Conservation (phyloP, 2,329 filamentous ascomycete species). For the Talaromyces marneffei region DNA sequence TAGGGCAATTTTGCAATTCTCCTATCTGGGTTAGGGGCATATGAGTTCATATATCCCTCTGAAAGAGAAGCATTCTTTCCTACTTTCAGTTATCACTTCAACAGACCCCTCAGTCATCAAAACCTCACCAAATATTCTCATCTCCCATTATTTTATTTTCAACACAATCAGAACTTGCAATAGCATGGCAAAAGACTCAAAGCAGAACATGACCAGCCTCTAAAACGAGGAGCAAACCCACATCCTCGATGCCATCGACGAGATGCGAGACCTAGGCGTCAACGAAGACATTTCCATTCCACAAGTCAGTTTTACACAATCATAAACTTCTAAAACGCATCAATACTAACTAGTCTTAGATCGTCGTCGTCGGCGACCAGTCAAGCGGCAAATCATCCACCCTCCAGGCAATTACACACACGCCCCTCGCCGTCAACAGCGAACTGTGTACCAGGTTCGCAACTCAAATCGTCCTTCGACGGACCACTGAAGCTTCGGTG, state of each 20-base stretch:
- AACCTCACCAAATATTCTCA: neutral
- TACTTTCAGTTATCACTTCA: neutral
- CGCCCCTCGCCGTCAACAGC: conserved; percentile 26
- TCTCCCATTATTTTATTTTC: neutral
- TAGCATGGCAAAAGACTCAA: neutral
- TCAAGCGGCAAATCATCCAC: conserved; percentile 31
- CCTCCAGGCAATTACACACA: conserved; percentile 26
- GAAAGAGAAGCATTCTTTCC: neutral
- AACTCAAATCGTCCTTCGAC: conserved; percentile 28
- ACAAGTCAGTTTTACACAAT: conserved; percentile 25
- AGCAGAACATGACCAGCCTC: neutral
- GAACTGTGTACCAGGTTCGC: conserved; percentile 29
- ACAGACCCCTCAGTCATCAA: neutral
- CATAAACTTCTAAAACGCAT: neutral
- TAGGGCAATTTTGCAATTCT: too few species aligned
- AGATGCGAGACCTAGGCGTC: conserved; percentile 16
- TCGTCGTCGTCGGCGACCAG: conserved; percentile 32
- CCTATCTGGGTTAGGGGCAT: neutral
- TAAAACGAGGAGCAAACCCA: neutral
- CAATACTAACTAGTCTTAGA: conserved; percentile 15
- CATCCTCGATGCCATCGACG: neutral
- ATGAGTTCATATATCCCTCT: neutral
- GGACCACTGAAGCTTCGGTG: conserved; percentile 17
- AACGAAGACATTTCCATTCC: conserved; percentile 27
- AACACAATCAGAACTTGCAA: neutral